phyloP scores from a whole-genome alignment of 768 basidiomycete species.

The Agrocybe praecox region DNA sequence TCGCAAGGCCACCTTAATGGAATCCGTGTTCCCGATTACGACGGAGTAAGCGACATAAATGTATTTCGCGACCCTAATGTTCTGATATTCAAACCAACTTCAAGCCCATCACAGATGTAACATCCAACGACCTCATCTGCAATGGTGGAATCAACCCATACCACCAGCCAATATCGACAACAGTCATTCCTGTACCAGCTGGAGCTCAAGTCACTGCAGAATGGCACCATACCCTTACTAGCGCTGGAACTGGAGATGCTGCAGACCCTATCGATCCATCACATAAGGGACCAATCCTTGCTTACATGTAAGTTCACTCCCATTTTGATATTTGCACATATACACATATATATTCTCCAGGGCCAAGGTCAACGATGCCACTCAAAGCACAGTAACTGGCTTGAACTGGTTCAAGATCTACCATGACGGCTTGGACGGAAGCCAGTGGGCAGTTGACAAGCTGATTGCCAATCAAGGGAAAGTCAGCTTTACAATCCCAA shows the following conservation, averaged over 20 bases:
- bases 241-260: conserved; percentile 41
- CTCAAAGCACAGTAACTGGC: conserved; percentile 32
- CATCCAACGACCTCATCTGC: conserved; percentile 57
- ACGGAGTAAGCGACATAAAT: conserved; percentile 33
- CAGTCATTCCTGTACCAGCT: conserved; percentile 51
- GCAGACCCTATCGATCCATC: conserved; percentile 50
- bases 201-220: conserved; percentile 55
- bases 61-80: background rate
- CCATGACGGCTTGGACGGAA: conserved; percentile 15
- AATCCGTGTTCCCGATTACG: conserved; percentile 46
- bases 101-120: conserved; percentile 60
- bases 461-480: conserved; percentile 18
- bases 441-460: conserved; percentile 21
- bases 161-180: conserved; percentile 44
- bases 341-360: background rate
- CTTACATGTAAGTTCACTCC: conserved; percentile 47
- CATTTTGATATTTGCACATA: background rate
- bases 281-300: conserved; percentile 55
- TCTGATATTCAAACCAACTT: background rate
- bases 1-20: conserved; percentile 42
- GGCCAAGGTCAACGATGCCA: conserved; percentile 31
- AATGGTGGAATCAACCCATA: conserved; percentile 63
- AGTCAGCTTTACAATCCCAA: conserved; percentile 21
- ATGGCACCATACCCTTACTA: conserved; percentile 50
- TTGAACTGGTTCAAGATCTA: conserved; percentile 23